phyloP scores from a whole-genome alignment of 2,329 filamentous ascomycete species.

The Chrysoporthe cubensis region DNA sequence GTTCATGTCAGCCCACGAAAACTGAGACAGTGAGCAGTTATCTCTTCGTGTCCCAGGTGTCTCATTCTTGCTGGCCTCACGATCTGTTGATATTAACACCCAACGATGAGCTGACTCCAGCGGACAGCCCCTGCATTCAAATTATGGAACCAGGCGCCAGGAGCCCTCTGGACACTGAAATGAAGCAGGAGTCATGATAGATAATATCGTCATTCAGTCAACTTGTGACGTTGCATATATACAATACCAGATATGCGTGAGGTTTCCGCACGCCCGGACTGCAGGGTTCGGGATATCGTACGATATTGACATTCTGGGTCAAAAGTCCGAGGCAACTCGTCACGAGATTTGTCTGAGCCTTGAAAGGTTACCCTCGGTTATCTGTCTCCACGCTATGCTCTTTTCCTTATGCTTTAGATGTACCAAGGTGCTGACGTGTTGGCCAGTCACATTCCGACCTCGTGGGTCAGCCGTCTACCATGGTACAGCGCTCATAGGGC shows the following conservation, averaged over 20 bases:
- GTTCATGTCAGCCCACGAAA: not conserved
- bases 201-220: not conserved
- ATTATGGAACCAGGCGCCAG: not conserved
- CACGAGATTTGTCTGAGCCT: not conserved
- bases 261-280: not conserved
- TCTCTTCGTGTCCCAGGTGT: not conserved
- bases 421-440: not conserved
- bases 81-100: too few relatives aligned
- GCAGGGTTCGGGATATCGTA: constrained; percentile 1
- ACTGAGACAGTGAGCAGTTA: not conserved
- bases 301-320: not conserved
- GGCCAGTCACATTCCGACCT: not conserved
- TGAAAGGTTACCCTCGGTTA: not conserved
- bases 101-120: too few relatives aligned
- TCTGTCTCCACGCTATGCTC: not conserved
- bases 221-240: not conserved
- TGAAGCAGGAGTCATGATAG: not conserved
- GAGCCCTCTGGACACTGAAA: not conserved
- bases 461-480: not conserved
- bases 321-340: not conserved
- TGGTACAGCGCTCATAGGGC: not conserved
- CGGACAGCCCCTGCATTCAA: too few relatives aligned
- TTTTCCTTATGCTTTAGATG: not conserved
- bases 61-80: too few relatives aligned
- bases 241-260: not conserved